Percentiles rank a stretch among this genome's conserved stretches.
These are phyloP conservation scores for Nitzschia sp. DNA, from an alignment of 108 stramenopile genomes.

Conservation along the genomic window DNA sequence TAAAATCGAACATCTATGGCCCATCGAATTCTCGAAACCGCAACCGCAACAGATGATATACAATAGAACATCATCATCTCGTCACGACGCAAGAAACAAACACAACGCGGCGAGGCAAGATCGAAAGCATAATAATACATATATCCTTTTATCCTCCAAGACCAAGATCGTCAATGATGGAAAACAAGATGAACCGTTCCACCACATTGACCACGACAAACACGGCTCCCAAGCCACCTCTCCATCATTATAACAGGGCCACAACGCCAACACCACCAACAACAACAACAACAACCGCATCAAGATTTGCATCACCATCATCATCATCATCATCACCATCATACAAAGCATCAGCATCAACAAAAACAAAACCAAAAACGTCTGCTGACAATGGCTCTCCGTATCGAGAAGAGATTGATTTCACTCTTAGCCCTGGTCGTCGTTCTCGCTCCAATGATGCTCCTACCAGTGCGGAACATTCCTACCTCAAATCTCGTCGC, in stretches of 20 bases:
- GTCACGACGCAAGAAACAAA: neutral
- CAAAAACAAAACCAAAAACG: no score
- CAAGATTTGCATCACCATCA: no score
- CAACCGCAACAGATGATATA: neutral
- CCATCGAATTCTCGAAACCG: neutral
- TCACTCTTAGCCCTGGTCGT: neutral
- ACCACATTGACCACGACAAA: neutral
- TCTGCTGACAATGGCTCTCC: neutral
- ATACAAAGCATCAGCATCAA: no score
- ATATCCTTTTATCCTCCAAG: neutral
- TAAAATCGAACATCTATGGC: no score
- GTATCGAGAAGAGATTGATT: neutral
- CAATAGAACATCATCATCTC: neutral
- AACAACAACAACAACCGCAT: no score
- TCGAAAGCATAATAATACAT: neutral
- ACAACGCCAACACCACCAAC: neutral
- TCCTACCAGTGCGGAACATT: conserved; percentile 10
- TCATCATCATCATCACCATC: no score
- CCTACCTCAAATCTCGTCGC: conserved; percentile 16
- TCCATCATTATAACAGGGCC: neutral
- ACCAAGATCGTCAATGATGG: neutral
- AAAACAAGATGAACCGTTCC: neutral
- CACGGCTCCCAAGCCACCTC: neutral
- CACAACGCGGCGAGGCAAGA: neutral
- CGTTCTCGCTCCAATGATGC: neutral